phyloP scores from a whole-genome alignment of 768 basidiomycete genomes.

The Lentinula detonsa region DNA sequence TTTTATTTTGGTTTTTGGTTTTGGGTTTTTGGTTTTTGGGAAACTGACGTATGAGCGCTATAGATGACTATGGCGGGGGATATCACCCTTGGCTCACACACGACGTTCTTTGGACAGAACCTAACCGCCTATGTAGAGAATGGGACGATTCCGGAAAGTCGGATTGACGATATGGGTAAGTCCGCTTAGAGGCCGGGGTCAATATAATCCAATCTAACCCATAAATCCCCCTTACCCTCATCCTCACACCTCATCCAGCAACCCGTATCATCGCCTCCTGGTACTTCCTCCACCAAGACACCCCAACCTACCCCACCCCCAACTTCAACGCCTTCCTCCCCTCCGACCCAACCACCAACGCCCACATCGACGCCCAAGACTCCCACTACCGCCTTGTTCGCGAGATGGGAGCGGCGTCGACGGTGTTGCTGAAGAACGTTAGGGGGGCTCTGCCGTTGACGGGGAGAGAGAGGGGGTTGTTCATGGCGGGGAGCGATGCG shows the following conservation, averaged over 20 bases:
- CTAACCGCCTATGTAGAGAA: conserved; percentile 65
- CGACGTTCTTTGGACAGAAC: conserved; percentile 61
- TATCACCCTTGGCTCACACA: conserved; percentile 42
- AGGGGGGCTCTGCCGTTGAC: conserved; percentile 50
- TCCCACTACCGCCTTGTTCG: conserved; percentile 37
- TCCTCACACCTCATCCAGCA: conserved; percentile 40
- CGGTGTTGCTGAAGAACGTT: conserved; percentile 72
- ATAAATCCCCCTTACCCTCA: background rate
- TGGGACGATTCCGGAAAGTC: conserved; percentile 57
- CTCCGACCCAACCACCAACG: conserved; percentile 46
- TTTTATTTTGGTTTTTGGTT: too few relatives aligned
- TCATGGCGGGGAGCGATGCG: conserved; percentile 58
- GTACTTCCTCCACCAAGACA: conserved; percentile 65
- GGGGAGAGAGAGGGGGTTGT: conserved; percentile 47
- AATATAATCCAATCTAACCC: conserved; percentile 6
- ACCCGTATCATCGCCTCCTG: conserved; percentile 70
- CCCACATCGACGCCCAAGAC: conserved; percentile 48
- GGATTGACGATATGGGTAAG: conserved; percentile 72
- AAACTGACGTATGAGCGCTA: background rate
- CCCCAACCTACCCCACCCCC: conserved; percentile 49
- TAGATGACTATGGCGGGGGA: conserved; percentile 74
- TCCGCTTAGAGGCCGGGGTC: too few relatives aligned
- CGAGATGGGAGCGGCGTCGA: conserved; percentile 68
- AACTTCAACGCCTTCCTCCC: conserved; percentile 68
- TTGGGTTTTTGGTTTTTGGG: background rate